Conservation (phyloP, 768 basidiomycete species). For the Serpula lacrymans region DNA sequence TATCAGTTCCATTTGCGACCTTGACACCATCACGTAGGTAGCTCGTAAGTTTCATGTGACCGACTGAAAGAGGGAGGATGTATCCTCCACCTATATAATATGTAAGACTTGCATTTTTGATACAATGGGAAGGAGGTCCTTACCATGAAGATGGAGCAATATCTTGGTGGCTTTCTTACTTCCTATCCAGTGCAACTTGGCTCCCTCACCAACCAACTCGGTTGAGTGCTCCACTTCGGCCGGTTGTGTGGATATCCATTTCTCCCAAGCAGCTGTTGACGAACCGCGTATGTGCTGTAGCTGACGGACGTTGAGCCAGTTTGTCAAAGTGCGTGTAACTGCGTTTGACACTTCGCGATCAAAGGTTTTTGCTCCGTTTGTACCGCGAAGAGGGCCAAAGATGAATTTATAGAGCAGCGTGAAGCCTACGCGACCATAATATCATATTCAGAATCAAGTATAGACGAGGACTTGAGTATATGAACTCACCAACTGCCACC, state of each 20-base stretch:
- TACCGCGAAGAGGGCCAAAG: not conserved
- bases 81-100: not conserved
- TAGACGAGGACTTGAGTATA: too few species aligned
- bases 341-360: constrained; percentile 12
- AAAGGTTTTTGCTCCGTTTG: constrained; percentile 22
- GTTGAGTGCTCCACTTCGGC: constrained; percentile 6
- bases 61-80: not conserved
- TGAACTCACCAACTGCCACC: too few species aligned
- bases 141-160: constrained; percentile 1
- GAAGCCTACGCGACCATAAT: too few species aligned
- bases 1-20: not conserved
- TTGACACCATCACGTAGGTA: not conserved
- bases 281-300: constrained; percentile 6
- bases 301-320: constrained; percentile 6
- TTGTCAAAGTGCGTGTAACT: not conserved
- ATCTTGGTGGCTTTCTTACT: not conserved
- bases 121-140: not conserved
- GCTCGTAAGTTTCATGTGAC: not conserved
- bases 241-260: constrained; percentile 2
- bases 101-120: not conserved
- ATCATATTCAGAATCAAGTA: too few species aligned
- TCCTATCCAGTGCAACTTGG: not conserved
- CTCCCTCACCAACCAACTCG: not conserved
- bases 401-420: not conserved
- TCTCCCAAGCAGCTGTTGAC: constrained; percentile 10